Evolutionary conservation across 2,329 filamentous ascomycete genomes (phyloP).

Genomic region (Alternaria gaisen): DNA sequence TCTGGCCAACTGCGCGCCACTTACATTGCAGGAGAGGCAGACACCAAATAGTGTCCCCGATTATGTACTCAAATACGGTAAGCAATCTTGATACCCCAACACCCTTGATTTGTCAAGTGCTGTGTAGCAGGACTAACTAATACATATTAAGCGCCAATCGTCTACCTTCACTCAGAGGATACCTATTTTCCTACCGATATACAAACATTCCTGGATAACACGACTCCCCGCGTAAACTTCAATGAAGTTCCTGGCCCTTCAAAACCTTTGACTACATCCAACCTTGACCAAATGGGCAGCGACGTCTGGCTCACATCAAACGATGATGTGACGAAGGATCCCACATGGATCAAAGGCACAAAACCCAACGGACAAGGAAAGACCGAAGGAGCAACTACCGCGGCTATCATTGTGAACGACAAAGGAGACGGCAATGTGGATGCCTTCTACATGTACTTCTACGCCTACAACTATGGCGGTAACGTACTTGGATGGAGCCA

Average conservation of each 20-base stretch:
- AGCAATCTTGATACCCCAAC: constrained; percentile 5
- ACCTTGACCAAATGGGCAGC: constrained; percentile 54
- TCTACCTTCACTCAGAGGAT: constrained; percentile 56
- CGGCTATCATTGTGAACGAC: constrained; percentile 66
- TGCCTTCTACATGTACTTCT: constrained; percentile 72
- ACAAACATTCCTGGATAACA: constrained; percentile 52
- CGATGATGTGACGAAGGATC: constrained; percentile 53
- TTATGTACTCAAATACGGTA: constrained; percentile 53
- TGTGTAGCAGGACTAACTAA: constrained; percentile 13
- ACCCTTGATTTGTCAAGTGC: not conserved
- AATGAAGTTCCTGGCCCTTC: constrained; percentile 43
- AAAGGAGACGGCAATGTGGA: constrained; percentile 64
- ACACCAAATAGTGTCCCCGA: constrained; percentile 42
- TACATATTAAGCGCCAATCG: constrained; percentile 51
- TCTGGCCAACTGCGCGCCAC: constrained; percentile 28
- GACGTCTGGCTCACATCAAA: constrained; percentile 58
- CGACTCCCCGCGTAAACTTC: constrained; percentile 51
- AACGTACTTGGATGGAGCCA: constrained; percentile 52
- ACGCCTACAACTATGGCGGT: constrained; percentile 65
- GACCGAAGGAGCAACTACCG: constrained; percentile 60
- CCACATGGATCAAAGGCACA: constrained; percentile 60
- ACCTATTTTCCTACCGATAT: constrained; percentile 57
- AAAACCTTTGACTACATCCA: constrained; percentile 53
- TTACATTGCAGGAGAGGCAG: constrained; percentile 30
- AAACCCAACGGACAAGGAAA: constrained; percentile 61